Evolutionary conservation across 2,329 filamentous ascomycete genomes (phyloP).

Genomic region (Hymenoscyphus fraxineus): DNA sequence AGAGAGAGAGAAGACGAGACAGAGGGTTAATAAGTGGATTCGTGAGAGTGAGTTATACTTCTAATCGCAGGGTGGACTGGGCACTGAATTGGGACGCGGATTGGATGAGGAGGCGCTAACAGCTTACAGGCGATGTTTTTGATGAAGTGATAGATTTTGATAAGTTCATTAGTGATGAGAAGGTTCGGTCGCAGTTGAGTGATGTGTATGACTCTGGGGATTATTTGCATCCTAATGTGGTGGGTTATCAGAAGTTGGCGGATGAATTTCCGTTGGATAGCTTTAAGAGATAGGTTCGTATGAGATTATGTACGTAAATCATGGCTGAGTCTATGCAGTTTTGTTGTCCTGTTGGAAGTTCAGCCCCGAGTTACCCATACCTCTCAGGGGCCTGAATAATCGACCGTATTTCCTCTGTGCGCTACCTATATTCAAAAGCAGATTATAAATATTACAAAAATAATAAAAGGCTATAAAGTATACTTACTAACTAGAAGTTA

Average conservation of each 20-base stretch:
- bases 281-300: conserved; percentile 36
- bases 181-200: conserved; percentile 46
- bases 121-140: conserved; percentile 39
- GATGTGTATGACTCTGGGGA: conserved; percentile 57
- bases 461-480: no score
- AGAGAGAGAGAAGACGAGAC: conserved; percentile 52
- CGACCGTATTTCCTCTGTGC: no score
- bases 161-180: conserved; percentile 48
- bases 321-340: background rate
- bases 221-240: conserved; percentile 59
- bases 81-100: background rate
- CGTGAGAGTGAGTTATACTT: conserved; percentile 42
- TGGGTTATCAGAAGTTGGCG: conserved; percentile 57
- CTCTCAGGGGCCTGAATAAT: no score
- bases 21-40: conserved; percentile 60
- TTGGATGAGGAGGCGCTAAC: background rate
- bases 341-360: no score
- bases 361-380: no score
- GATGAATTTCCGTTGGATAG: conserved; percentile 54
- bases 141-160: conserved; percentile 63
- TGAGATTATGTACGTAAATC: background rate
- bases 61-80: no score
- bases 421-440: no score
- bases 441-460: no score
- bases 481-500: no score